These are phyloP conservation scores for Zygosaccharomyces pseudorouxii DNA, from an alignment of 805 yeast species.

Conservation along the genomic window DNA sequence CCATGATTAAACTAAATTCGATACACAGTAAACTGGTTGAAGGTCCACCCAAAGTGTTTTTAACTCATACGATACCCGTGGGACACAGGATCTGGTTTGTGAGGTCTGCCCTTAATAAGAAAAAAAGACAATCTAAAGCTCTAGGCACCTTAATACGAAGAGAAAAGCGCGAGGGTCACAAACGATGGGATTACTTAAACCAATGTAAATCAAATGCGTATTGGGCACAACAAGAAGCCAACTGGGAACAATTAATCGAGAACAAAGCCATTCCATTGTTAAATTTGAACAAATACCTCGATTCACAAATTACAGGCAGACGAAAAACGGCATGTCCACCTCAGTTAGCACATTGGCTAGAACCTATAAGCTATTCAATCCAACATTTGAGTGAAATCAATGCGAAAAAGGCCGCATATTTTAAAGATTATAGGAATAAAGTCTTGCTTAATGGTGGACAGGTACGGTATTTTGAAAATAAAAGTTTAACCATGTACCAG, in stretches of 20 bases:
- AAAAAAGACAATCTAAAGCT: conserved; percentile 24
- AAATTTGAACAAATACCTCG: conserved; percentile 10
- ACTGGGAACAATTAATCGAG: conserved; percentile 29
- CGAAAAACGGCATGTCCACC: conserved; percentile 1
- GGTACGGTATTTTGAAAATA: conserved; percentile 15
- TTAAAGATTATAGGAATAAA: conserved; percentile 16
- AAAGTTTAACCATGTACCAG: conserved; percentile 25
- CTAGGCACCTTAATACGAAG: conserved; percentile 20
- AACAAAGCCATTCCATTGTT: conserved; percentile 7
- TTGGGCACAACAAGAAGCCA: conserved; percentile 32
- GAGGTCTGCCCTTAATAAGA: conserved; percentile 29
- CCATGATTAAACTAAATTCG: conserved; percentile 15
- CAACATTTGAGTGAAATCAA: conserved; percentile 8
- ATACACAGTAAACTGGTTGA: conserved; percentile 20
- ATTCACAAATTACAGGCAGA: background rate
- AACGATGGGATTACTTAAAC: conserved; percentile 17
- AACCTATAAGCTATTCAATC: conserved; percentile 21
- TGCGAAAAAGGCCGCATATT: conserved; percentile 11
- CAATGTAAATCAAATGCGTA: conserved; percentile 14
- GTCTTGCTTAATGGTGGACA: conserved; percentile 19
- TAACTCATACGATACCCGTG: conserved; percentile 27
- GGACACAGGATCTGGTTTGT: conserved; percentile 31
- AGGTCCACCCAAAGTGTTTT: conserved; percentile 26
- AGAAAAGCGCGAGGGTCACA: conserved; percentile 23
- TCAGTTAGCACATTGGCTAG: conserved; percentile 26